phyloP scores from a whole-genome alignment of 192 early-diverging fungal species.

The Podila minutissima region DNA sequence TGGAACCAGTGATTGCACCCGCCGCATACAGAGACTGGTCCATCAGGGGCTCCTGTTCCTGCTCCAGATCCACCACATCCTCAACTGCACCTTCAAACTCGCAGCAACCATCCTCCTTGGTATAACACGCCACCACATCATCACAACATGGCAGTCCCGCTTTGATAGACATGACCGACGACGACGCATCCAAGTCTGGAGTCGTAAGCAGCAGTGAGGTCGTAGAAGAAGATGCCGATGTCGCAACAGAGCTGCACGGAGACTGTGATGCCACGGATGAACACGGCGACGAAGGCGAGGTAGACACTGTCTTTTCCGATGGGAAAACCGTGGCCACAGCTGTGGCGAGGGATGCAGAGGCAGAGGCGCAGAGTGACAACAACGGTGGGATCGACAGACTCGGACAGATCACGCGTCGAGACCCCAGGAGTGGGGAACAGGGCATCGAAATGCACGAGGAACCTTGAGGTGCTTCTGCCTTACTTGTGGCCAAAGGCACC shows the following conservation, averaged over 20 bases:
- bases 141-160: not conserved
- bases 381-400: constrained; percentile 10
- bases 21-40: constrained; percentile 50
- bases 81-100: not conserved
- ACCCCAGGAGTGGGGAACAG: constrained; percentile 34
- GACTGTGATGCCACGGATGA: not conserved
- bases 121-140: not conserved
- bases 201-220: not conserved
- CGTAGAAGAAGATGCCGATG: not conserved
- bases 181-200: not conserved
- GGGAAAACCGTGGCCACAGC: not conserved
- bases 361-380: constrained; percentile 20
- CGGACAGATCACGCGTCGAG: constrained; percentile 12
- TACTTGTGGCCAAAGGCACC: not conserved
- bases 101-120: not conserved
- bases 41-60: constrained; percentile 8
- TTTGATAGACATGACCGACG: not conserved
- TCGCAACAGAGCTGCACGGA: not conserved
- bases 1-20: constrained; percentile 47
- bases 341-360: not conserved
- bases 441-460: constrained; percentile 44
- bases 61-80: constrained; percentile 1
- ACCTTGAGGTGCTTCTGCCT: not conserved
- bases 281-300: not conserved
- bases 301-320: not conserved